phyloP scores from a whole-genome alignment of 139 green algal genomes.

The Chlorokybus atmophyticus region DNA sequence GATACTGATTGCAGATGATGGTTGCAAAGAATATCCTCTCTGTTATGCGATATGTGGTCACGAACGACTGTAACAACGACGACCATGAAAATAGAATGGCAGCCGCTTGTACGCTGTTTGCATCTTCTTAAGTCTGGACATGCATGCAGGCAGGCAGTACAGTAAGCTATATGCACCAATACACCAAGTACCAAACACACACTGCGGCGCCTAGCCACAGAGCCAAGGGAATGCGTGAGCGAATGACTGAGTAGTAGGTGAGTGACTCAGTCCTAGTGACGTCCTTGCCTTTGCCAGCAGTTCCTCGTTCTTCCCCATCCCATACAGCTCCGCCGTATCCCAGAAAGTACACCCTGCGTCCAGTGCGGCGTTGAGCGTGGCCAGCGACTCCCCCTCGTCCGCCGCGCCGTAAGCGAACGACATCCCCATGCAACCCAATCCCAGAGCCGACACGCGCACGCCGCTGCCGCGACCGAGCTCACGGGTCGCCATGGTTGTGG shows the following conservation, averaged over 20 bases:
- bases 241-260: neutral
- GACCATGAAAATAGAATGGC: neutral
- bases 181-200: neutral
- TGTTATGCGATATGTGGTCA: neutral
- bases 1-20: neutral
- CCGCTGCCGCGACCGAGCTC: too few species aligned
- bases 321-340: constrained; percentile 45
- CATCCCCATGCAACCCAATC: too few species aligned
- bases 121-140: neutral
- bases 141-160: neutral
- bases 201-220: neutral
- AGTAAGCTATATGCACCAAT: neutral
- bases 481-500: too few species aligned
- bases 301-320: constrained; percentile 45
- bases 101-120: neutral
- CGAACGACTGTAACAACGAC: neutral
- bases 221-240: neutral
- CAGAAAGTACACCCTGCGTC: constrained; percentile 39
- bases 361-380: constrained; percentile 31
- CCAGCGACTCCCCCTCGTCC: constrained; percentile 17
- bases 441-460: too few species aligned
- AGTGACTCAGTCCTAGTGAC: neutral
- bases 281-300: constrained; percentile 32
- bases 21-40: neutral
- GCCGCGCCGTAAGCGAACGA: too few species aligned